Conservation (phyloP, 2,329 filamentous ascomycete genomes). For the Plenodomus lindquistii region DNA sequence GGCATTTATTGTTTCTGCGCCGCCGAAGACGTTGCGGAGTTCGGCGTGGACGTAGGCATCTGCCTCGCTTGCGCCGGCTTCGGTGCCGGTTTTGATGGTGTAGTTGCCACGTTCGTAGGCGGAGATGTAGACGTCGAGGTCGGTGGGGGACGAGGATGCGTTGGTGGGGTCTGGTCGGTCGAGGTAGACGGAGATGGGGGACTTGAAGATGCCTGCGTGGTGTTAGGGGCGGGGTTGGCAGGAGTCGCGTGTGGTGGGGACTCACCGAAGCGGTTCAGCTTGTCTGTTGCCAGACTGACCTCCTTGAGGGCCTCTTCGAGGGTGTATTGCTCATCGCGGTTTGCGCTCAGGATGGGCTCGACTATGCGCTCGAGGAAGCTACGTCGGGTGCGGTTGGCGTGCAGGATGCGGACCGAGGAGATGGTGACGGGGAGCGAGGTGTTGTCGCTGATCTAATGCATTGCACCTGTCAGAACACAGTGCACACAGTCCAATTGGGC, state of each 20-base stretch:
- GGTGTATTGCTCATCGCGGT: constrained; percentile 70
- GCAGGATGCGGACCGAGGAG: constrained; percentile 80
- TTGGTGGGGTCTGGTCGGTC: constrained; percentile 73
- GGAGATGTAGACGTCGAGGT: constrained; percentile 79
- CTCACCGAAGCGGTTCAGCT: constrained; percentile 79
- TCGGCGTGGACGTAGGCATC: constrained; percentile 88
- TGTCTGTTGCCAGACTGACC: constrained; percentile 70
- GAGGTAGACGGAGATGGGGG: constrained; percentile 79
- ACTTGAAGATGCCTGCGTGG: constrained; percentile 77
- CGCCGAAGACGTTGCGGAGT: constrained; percentile 91
- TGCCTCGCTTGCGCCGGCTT: constrained; percentile 90
- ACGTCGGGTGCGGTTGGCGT: constrained; percentile 79
- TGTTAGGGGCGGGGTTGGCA: constrained; percentile 16
- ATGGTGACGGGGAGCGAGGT: constrained; percentile 86
- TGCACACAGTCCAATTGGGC: constrained; percentile 3
- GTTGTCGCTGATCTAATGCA: constrained; percentile 72
- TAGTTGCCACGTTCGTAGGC: constrained; percentile 80
- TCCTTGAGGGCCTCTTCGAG: constrained; percentile 74
- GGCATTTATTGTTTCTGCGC: constrained; percentile 84
- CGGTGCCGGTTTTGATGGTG: constrained; percentile 90
- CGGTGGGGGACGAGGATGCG: constrained; percentile 70
- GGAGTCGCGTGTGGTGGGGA: constrained; percentile 1
- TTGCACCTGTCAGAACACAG: not conserved
- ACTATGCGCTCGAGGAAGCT: constrained; percentile 83
- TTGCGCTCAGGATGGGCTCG: constrained; percentile 72